Percentiles rank a stretch among this genome's conserved stretches.
Evolutionary conservation across 352 stramenopile genomes (phyloP).

Genomic region (Pythium graminicola): DNA sequence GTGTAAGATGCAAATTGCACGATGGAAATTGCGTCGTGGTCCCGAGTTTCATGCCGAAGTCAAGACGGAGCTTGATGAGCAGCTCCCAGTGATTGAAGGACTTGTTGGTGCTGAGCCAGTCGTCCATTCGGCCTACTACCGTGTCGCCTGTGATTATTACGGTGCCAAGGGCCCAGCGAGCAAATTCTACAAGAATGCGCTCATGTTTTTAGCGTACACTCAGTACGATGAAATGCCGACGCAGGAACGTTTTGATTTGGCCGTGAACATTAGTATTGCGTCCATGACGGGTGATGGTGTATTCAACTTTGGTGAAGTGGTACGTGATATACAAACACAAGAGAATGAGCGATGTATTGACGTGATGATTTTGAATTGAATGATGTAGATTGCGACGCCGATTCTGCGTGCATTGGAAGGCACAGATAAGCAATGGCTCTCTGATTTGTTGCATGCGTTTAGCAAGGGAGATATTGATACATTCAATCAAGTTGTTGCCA

Average conservation of each 20-base stretch:
- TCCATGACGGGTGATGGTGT: constrained; percentile 95
- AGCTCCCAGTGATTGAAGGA: constrained; percentile 69
- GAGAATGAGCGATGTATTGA: too few relatives aligned
- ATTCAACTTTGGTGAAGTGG: constrained; percentile 98
- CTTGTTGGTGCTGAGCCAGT: constrained; percentile 84
- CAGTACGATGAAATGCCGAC: constrained; percentile 84
- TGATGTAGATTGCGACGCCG: constrained; percentile 77
- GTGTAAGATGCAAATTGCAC: constrained; percentile 71
- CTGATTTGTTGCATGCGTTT: constrained; percentile 91
- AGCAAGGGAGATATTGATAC: constrained; percentile 93
- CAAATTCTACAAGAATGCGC: constrained; percentile 94
- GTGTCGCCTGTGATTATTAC: constrained; percentile 92
- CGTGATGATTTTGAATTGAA: constrained; percentile 4
- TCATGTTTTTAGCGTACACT: constrained; percentile 96
- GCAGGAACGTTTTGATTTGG: constrained; percentile 80
- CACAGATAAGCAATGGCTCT: constrained; percentile 92
- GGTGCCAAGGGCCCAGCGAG: constrained; percentile 86
- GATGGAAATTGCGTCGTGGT: constrained; percentile 63
- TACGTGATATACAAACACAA: too few relatives aligned
- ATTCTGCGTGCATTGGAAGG: constrained; percentile 88
- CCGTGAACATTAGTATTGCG: constrained; percentile 93
- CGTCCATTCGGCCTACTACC: constrained; percentile 92
- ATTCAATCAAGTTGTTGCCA: constrained; percentile 86
- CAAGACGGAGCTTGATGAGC: constrained; percentile 63
- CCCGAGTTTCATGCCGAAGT: constrained; percentile 47